Evolutionary conservation across 257 asterid genomes (phyloP), one percentile per base, ranked within the genome.

Genomic region (Solanum phureja): DNA sequence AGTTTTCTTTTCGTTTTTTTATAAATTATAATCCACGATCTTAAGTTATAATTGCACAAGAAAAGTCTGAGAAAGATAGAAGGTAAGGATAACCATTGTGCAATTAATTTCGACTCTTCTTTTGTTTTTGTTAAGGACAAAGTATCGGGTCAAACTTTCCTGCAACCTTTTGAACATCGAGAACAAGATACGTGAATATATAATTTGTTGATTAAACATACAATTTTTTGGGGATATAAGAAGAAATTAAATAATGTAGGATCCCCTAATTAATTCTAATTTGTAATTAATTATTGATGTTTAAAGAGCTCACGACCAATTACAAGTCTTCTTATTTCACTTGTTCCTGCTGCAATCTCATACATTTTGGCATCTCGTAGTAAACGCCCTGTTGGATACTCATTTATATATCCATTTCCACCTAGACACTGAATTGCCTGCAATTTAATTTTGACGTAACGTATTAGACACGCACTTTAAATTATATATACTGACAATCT

Each of bases 371-470:
- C 98, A 88, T 96, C 99, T 83, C 99, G 92, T 31, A 96, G 97
- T 79, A 95, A 93, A 18, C 99, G 98, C 18, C 99, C 99, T 0
- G 99, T 96, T 16, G 98, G 93, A 86, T 97, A 97, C 87, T 97
- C 99, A 33, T 97, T 97, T 66, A 97, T 96, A 77, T 96, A 97
- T 34, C 99, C 99, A 81, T 97, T 97, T 60, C 99, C 99, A 84
- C 99, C 99, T 24, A 96, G 91, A 90, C 98, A 95, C 14, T 97
- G 99, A 85, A 97, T 96, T 9, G 98, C 99, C 99, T 97, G 98
- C 89, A 91, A 14, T 88, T 37, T 74, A 11, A 74, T 74, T 74
- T 73, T 3, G 0, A 69, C 5, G 16, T 64, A 69, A 71, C n/a
- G 11, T 75, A 23, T 75, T 4, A 77, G 4, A 44, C 4, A 24